Evolutionary conservation across 768 basidiomycete genomes (phyloP).

Genomic region (Xanthoconium stramineum): DNA sequence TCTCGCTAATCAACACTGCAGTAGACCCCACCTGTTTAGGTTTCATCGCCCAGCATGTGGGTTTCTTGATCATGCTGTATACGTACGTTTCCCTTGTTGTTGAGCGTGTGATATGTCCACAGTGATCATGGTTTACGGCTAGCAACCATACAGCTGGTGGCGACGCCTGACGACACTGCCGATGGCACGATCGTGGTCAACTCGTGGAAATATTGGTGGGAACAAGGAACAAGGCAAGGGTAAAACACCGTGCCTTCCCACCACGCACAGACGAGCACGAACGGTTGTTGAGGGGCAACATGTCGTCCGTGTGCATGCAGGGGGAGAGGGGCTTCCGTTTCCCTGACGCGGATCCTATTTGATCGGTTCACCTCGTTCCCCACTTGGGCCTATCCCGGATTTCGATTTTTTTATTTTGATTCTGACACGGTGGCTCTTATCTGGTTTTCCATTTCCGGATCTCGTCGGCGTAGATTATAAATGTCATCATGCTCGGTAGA

Average conservation of each 20-base stretch:
- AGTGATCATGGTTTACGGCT: slow-evolving; percentile 32
- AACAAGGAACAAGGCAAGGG: background rate
- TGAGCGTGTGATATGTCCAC: slow-evolving; percentile 7
- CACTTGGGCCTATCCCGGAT: slow-evolving; percentile 1
- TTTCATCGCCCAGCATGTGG: slow-evolving; percentile 60
- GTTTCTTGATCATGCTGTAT: slow-evolving; percentile 55
- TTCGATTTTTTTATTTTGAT: slow-evolving; percentile 12
- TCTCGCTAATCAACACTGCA: slow-evolving; percentile 55
- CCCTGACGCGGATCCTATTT: slow-evolving; percentile 11
- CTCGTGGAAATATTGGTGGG: slow-evolving; percentile 8
- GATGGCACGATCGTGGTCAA: slow-evolving; percentile 3
- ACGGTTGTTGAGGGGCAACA: slow-evolving; percentile 9
- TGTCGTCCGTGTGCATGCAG: slow-evolving; percentile 13
- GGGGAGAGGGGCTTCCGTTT: background rate
- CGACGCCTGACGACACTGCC: slow-evolving; percentile 4
- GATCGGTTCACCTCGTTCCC: slow-evolving; percentile 14
- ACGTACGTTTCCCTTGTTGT: slow-evolving; percentile 38
- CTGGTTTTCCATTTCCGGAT: slow-evolving; percentile 23
- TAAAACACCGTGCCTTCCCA: slow-evolving; percentile 21
- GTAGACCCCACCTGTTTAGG: slow-evolving; percentile 58
- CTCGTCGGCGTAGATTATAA: slow-evolving; percentile 7
- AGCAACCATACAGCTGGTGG: slow-evolving; percentile 10
- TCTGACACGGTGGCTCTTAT: background rate
- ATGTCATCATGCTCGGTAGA: slow-evolving; percentile 8
- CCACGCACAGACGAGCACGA: slow-evolving; percentile 6